Evolutionary conservation across 2,329 filamentous ascomycete genomes (phyloP).

Genomic region (Hypocreales sp.): DNA sequence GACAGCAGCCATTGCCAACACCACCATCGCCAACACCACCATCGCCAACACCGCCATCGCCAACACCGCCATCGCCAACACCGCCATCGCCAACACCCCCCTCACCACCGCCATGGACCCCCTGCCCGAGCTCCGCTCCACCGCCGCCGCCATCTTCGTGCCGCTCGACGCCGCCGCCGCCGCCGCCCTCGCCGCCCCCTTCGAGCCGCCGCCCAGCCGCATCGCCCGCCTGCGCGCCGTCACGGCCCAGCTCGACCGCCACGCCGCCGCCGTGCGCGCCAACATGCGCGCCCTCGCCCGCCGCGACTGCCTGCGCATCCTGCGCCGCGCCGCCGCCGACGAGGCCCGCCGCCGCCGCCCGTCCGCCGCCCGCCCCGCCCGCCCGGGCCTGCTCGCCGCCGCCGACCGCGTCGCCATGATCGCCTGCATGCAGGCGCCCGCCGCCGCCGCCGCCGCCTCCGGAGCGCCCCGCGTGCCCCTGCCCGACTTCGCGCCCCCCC

Average conservation of each 20-base stretch:
- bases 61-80: not conserved
- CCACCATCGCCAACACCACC: no score
- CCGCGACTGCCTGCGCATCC: conserved; percentile 17
- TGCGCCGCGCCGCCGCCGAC: conserved; percentile 7
- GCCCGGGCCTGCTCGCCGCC: not conserved
- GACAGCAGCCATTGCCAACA: no score
- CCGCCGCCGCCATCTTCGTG: conserved; percentile 18
- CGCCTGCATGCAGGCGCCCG: conserved; percentile 12
- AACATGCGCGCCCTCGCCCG: conserved; percentile 15
- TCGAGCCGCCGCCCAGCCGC: conserved; percentile 4
- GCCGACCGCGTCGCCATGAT: conserved; percentile 11
- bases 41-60: not conserved
- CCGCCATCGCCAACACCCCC: conserved; percentile 2
- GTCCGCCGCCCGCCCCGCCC: not conserved
- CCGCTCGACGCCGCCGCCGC: conserved; percentile 12
- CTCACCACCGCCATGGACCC: no score
- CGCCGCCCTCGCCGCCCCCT: conserved; percentile 3
- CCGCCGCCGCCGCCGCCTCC: conserved; percentile 1
- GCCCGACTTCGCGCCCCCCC: conserved; percentile 6
- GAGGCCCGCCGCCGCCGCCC: conserved; percentile 3
- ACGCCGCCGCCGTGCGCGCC: conserved; percentile 11
- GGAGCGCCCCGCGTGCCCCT: conserved; percentile 5
- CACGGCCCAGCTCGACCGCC: conserved; percentile 9
- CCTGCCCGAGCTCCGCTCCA: no score
- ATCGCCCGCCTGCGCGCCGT: conserved; percentile 7